Percentiles rank a stretch among this genome's conserved stretches.
Evolutionary conservation across 108 stramenopile genomes (phyloP).

Genomic region (Skeletonema menzelii): DNA sequence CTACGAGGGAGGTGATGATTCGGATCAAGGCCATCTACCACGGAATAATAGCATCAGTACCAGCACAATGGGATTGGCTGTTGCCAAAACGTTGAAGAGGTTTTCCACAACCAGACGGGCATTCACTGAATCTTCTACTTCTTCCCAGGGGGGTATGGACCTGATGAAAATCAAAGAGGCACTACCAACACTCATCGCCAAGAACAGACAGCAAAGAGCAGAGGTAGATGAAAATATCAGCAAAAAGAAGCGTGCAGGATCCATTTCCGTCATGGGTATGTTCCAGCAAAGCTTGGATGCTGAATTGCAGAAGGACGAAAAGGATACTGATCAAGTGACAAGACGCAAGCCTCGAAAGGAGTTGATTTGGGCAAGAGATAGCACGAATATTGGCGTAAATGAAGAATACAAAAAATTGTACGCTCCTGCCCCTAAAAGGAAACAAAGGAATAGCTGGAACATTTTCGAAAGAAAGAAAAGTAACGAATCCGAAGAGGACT

Average conservation of each 20-base stretch:
- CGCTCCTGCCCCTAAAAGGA: not conserved
- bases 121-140: not conserved
- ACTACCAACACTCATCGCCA: not conserved
- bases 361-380: not conserved
- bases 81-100: not conserved
- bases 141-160: not conserved
- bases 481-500: not conserved
- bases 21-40: not conserved
- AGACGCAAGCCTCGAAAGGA: not conserved
- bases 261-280: not conserved
- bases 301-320: not conserved
- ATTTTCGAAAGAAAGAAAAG: not conserved
- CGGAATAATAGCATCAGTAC: no score
- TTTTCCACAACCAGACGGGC: not conserved
- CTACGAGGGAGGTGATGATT: not conserved
- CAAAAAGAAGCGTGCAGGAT: not conserved
- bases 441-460: not conserved
- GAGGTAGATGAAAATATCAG: not conserved
- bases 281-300: not conserved
- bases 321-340: not conserved
- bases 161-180: not conserved
- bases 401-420: not conserved
- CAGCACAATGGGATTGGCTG: no score
- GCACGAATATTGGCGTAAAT: not conserved
- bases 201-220: not conserved